These are phyloP conservation scores for Begonia fuchsioides DNA, from an alignment of 306 rosid genomes.

Conservation along the genomic window DNA sequence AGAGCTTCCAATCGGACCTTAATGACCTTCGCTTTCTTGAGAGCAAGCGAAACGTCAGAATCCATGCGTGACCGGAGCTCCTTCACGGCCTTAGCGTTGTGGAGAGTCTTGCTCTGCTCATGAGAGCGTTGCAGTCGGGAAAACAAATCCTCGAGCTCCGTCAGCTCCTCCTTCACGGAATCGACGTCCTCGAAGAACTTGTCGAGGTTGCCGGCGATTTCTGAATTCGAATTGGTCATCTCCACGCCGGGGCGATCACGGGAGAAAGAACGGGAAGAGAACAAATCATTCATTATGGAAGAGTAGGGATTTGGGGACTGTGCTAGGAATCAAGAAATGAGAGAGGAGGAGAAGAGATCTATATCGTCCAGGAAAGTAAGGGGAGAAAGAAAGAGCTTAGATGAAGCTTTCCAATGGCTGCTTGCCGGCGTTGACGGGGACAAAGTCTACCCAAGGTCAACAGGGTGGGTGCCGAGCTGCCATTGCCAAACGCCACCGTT, in stretches of 20 bases:
- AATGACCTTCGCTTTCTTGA: conserved; percentile 69
- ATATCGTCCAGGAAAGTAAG: too few species aligned
- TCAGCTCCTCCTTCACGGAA: conserved; percentile 55
- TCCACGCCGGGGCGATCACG: conserved; percentile 53
- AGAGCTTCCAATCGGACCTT: conserved; percentile 61
- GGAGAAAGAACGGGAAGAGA: conserved; percentile 49
- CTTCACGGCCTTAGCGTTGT: conserved; percentile 54
- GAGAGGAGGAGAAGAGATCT: not conserved
- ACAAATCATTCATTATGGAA: conserved; percentile 75
- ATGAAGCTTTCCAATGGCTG: too few species aligned
- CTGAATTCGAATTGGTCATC: conserved; percentile 24
- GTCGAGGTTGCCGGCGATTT: conserved; percentile 36
- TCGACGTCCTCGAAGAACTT: conserved; percentile 64
- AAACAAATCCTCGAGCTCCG: conserved; percentile 41
- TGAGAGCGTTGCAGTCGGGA: conserved; percentile 27
- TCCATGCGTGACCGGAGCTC: conserved; percentile 76
- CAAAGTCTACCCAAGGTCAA: too few species aligned
- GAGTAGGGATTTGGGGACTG: not conserved
- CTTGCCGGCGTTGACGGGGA: too few species aligned
- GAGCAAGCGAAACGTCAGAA: conserved; percentile 45
- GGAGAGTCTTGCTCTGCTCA: conserved; percentile 62
- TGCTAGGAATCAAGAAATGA: too few species aligned
- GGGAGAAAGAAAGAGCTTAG: too few species aligned
- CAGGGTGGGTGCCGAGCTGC: too few species aligned
- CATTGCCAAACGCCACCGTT: too few species aligned